Percentiles rank a stretch among this genome's conserved stretches.
Evolutionary conservation across 129 eudicot species (phyloP).

Genomic region (Calendula officinalis): DNA sequence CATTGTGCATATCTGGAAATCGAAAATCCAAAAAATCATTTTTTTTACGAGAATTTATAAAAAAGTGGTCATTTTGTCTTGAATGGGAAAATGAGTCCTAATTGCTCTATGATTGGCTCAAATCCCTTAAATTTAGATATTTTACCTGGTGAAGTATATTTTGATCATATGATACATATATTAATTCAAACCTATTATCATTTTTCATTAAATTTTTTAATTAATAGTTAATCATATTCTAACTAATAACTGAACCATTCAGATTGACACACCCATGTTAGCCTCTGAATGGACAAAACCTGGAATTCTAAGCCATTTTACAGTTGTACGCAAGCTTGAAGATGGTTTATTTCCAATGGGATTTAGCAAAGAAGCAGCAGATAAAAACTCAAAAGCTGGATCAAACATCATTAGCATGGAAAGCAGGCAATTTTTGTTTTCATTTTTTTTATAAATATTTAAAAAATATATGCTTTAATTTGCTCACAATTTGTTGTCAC

Average conservation of each 20-base stretch:
- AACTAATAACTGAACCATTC: conserved; percentile 30
- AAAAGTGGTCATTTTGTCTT: no score
- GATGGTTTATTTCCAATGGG: conserved; percentile 93
- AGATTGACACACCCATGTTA: conserved; percentile 90
- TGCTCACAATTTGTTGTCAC: conserved; percentile 17
- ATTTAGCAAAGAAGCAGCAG: conserved; percentile 69
- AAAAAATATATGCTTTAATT: not conserved
- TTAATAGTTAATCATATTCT: not conserved
- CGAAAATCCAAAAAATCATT: no score
- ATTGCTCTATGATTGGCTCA: no score
- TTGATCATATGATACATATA: conserved; percentile 1
- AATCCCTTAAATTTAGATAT: no score
- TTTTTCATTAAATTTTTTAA: not conserved
- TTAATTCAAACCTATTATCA: not conserved
- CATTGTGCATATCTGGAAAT: no score
- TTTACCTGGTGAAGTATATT: conserved; percentile 10
- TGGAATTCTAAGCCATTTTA: conserved; percentile 77
- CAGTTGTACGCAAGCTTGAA: conserved; percentile 84
- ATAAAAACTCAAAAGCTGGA: conserved; percentile 71
- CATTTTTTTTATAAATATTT: not conserved
- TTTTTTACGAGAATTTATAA: no score
- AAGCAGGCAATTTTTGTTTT: conserved; percentile 65
- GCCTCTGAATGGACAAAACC: conserved; percentile 82
- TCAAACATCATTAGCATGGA: conserved; percentile 66
- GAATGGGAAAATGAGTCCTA: no score